Evolutionary conservation across 306 rosid genomes (phyloP).

Genomic region (Prinsepia uniflora): DNA sequence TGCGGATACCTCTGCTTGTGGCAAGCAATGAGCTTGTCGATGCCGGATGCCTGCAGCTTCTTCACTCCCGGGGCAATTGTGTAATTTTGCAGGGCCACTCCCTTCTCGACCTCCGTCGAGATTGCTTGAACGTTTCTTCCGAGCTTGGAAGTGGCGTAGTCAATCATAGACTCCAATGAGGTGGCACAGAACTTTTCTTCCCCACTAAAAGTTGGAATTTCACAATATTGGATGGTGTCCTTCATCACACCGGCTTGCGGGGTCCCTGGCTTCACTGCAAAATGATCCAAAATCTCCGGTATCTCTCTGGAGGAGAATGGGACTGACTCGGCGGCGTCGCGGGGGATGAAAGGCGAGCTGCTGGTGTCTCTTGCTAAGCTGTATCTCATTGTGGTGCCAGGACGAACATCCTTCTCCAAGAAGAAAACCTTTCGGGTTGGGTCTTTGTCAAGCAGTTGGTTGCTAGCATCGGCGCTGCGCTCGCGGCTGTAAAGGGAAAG

Average conservation of each 20-base stretch:
- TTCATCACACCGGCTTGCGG: slow-evolving; percentile 34
- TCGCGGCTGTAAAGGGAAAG: neutral
- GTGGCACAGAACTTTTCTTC: slow-evolving; percentile 72
- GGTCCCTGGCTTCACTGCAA: slow-evolving; percentile 37
- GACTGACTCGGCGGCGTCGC: slow-evolving; percentile 24
- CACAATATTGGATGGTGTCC: slow-evolving; percentile 49
- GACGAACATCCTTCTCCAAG: slow-evolving; percentile 47
- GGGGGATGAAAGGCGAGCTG: slow-evolving; percentile 41
- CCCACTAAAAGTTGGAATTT: slow-evolving; percentile 24
- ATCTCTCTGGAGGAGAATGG: slow-evolving; percentile 58
- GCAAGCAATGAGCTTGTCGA: slow-evolving; percentile 45
- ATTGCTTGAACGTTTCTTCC: slow-evolving; percentile 43
- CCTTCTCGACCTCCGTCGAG: slow-evolving; percentile 43
- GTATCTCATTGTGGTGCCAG: slow-evolving; percentile 30
- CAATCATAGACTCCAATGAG: slow-evolving; percentile 72
- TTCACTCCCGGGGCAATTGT: slow-evolving; percentile 34
- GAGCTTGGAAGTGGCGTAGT: slow-evolving; percentile 52
- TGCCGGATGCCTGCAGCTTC: slow-evolving; percentile 16
- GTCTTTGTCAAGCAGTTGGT: slow-evolving; percentile 45
- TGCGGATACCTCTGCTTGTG: slow-evolving; percentile 58
- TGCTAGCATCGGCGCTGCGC: slow-evolving; percentile 30
- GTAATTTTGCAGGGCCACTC: slow-evolving; percentile 33
- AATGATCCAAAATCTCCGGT: slow-evolving; percentile 23
- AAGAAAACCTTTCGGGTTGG: slow-evolving; percentile 53
- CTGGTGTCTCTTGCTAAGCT: slow-evolving; percentile 37